Conservation (phyloP, 208 protist species). For the Crithidia brevicula region DNA sequence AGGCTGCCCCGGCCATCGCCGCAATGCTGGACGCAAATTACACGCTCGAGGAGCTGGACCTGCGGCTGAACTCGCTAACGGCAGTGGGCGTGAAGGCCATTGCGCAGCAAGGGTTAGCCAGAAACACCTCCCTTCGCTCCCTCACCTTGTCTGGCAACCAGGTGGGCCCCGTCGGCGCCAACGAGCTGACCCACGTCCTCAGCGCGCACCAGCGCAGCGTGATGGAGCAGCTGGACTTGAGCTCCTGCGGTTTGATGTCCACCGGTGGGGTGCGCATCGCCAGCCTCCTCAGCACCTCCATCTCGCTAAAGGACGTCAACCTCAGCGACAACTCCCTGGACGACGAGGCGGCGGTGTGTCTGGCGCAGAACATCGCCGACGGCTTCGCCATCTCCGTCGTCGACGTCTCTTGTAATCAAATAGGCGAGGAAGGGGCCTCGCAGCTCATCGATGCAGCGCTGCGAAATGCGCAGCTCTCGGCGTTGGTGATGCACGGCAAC, state of each 20-base stretch:
- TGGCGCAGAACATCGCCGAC: slow-evolving; percentile 72
- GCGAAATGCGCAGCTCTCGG: slow-evolving; percentile 65
- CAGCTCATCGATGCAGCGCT: slow-evolving; percentile 78
- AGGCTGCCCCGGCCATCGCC: slow-evolving; percentile 47
- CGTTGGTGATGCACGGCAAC: slow-evolving; percentile 81
- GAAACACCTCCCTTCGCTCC: slow-evolving; percentile 63
- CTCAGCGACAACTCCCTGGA: slow-evolving; percentile 86
- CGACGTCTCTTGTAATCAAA: slow-evolving; percentile 78
- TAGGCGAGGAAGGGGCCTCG: slow-evolving; percentile 71
- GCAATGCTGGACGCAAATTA: slow-evolving; percentile 79
- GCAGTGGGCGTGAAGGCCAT: slow-evolving; percentile 50
- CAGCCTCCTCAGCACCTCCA: slow-evolving; percentile 65
- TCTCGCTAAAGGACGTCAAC: slow-evolving; percentile 67
- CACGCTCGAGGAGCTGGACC: slow-evolving; percentile 72
- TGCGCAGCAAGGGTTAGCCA: slow-evolving; percentile 60
- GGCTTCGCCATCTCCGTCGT: slow-evolving; percentile 61
- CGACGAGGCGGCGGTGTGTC: slow-evolving; percentile 71
- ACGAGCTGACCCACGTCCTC: slow-evolving; percentile 63
- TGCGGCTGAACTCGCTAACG: slow-evolving; percentile 83
- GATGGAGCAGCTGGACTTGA: slow-evolving; percentile 69
- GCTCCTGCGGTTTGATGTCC: slow-evolving; percentile 66
- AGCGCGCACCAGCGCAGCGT: slow-evolving; percentile 57
- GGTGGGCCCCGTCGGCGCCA: slow-evolving; percentile 65
- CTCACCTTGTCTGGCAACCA: slow-evolving; percentile 79
- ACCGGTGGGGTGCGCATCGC: slow-evolving; percentile 76